These are phyloP conservation scores for Chrysoporthe cubensis DNA, from an alignment of 2,329 filamentous ascomycete species.

Conservation along the genomic window DNA sequence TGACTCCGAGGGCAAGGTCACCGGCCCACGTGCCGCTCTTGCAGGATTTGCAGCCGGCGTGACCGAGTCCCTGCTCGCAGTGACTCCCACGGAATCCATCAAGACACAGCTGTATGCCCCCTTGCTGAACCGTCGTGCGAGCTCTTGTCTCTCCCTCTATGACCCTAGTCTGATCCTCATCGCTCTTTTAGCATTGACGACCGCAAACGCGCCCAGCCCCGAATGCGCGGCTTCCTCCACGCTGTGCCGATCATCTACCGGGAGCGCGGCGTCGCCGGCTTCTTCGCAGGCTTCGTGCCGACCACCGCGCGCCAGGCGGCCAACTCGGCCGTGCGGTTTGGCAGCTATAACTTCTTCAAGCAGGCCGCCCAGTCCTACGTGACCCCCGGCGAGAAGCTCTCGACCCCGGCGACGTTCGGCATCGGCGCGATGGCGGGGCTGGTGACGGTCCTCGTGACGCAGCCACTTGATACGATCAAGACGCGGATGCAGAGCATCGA, in stretches of 20 bases:
- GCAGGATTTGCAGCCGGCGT: constrained; percentile 94
- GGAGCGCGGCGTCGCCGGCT: constrained; percentile 86
- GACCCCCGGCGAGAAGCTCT: constrained; percentile 92
- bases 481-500: constrained; percentile 98
- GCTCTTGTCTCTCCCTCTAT: background rate
- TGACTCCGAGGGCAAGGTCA: constrained; percentile 85
- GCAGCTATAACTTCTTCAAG: constrained; percentile 86
- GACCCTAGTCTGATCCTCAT: background rate
- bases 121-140: background rate
- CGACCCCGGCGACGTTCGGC: constrained; percentile 83
- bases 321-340: constrained; percentile 90
- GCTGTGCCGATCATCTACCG: constrained; percentile 84
- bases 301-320: constrained; percentile 94
- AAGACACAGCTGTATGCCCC: constrained; percentile 81
- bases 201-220: constrained; percentile 81
- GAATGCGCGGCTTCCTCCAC: constrained; percentile 90
- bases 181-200: constrained; percentile 76
- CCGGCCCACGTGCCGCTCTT: constrained; percentile 86
- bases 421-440: constrained; percentile 87
- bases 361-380: constrained; percentile 92
- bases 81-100: constrained; percentile 97
- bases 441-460: constrained; percentile 82
- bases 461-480: constrained; percentile 89
- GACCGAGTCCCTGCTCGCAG: constrained; percentile 89
- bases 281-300: constrained; percentile 96